These are phyloP conservation scores for Dryas alaskensis DNA, from an alignment of 306 rosid genomes.

Conservation along the genomic window DNA sequence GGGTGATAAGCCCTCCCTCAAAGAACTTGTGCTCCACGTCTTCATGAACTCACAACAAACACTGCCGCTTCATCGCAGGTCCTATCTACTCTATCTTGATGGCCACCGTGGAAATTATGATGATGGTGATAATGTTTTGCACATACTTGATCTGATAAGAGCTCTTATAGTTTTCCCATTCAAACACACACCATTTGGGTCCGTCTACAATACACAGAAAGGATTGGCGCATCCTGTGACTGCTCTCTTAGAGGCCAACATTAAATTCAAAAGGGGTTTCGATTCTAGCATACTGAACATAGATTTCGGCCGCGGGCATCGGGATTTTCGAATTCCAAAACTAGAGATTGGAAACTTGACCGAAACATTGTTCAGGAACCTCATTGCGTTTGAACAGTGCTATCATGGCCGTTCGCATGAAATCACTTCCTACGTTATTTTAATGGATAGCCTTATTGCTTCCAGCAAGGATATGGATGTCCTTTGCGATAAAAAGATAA, in stretches of 20 bases:
- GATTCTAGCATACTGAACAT: slow-evolving; percentile 3
- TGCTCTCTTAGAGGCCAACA: not conserved
- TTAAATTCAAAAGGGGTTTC: not conserved
- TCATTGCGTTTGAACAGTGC: slow-evolving; percentile 20
- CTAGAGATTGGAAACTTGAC: slow-evolving; percentile 12
- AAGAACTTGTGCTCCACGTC: not conserved
- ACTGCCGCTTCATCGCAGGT: not conserved
- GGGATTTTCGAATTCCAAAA: slow-evolving; percentile 1
- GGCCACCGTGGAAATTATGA: too few relatives aligned
- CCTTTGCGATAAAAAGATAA: not conserved
- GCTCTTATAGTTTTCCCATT: not conserved
- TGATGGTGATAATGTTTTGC: not conserved
- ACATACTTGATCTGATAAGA: slow-evolving; percentile 8
- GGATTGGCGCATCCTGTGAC: not conserved
- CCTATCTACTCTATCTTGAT: too few relatives aligned
- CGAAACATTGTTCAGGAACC: slow-evolving; percentile 14
- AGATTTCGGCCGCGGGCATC: not conserved
- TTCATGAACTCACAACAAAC: not conserved
- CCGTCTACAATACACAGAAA: not conserved
- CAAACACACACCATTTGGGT: not conserved
- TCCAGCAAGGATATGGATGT: slow-evolving; percentile 6
- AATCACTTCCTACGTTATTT: slow-evolving; percentile 23
- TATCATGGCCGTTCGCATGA: not conserved
- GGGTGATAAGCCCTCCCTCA: not conserved
- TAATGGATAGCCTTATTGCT: slow-evolving; percentile 21